Conservation (phyloP, 1,284 basidiomycete genomes). For the Vanrija sp. region DNA sequence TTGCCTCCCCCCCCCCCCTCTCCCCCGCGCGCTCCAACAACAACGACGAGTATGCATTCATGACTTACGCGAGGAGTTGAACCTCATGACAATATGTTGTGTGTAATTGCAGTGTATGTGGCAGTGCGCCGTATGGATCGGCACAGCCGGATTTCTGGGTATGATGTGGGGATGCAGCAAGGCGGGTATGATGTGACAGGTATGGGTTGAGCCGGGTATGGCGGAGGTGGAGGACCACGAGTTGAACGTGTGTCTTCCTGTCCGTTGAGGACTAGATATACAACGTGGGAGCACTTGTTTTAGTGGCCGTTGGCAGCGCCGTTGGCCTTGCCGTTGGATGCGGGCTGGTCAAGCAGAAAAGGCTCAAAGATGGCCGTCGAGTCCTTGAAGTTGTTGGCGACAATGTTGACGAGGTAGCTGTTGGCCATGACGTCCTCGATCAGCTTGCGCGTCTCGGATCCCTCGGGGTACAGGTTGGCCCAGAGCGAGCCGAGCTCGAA, state of each 20-base stretch:
- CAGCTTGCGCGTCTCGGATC: slow-evolving; percentile 69
- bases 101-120: background rate
- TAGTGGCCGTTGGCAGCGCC: slow-evolving; percentile 5
- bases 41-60: too few species aligned
- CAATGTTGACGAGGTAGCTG: slow-evolving; percentile 89
- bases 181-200: background rate
- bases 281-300: background rate
- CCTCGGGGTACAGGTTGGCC: slow-evolving; percentile 81
- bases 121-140: background rate
- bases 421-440: slow-evolving; percentile 75
- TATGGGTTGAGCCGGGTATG: background rate
- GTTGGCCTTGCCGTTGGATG: slow-evolving; percentile 5
- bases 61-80: too few species aligned
- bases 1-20: too few species aligned
- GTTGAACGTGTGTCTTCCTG: background rate
- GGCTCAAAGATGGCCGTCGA: slow-evolving; percentile 79
- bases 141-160: too few species aligned
- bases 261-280: background rate
- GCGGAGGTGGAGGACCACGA: background rate
- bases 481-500: slow-evolving; percentile 93
- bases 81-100: too few species aligned
- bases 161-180: background rate
- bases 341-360: slow-evolving; percentile 56
- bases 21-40: too few species aligned
- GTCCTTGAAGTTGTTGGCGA: slow-evolving; percentile 93